A percentile compares a stretch with the other conserved stretches of the same genome.
Evolutionary conservation across 2,329 filamentous ascomycete genomes (phyloP).

Genomic region (Thielaviopsis populi): DNA sequence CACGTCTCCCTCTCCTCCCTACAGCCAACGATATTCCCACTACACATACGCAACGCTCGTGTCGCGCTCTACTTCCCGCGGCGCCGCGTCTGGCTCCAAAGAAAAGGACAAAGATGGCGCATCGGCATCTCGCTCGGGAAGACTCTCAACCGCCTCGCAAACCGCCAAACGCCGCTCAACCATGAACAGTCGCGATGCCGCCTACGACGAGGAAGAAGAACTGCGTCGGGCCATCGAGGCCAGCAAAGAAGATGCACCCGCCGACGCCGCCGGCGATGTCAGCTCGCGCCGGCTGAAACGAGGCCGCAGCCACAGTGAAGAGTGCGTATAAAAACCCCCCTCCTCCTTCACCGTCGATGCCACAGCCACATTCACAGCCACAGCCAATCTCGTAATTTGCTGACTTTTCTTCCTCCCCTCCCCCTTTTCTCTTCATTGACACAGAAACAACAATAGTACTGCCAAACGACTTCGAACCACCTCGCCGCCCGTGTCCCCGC

Average conservation of each 20-base stretch:
- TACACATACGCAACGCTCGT: constrained; percentile 45
- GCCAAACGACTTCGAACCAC: constrained; percentile 72
- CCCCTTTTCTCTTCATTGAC: constrained; percentile 17
- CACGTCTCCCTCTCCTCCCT: background rate
- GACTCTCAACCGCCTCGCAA: constrained; percentile 35
- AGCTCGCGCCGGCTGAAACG: constrained; percentile 54
- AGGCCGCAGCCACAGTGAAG: constrained; percentile 79
- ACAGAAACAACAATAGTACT: constrained; percentile 48
- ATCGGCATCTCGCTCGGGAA: constrained; percentile 43
- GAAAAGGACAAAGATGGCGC: constrained; percentile 43
- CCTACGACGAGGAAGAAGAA: constrained; percentile 89
- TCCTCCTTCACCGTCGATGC: too few relatives aligned
- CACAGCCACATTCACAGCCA: too few relatives aligned
- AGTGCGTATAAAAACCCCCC: constrained; percentile 47
- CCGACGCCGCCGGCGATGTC: constrained; percentile 37
- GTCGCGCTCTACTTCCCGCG: constrained; percentile 43
- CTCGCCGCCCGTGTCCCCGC: constrained; percentile 52
- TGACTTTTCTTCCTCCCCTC: constrained; percentile 4
- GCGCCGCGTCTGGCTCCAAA: constrained; percentile 38
- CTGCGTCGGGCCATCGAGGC: constrained; percentile 82
- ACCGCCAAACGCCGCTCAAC: constrained; percentile 78
- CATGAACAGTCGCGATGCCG: constrained; percentile 91
- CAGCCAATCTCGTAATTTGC: background rate
- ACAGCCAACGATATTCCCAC: constrained; percentile 50
- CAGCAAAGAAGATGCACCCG: constrained; percentile 65